Evolutionary conservation across 805 yeast species (phyloP), one percentile per base, ranked within the genome.

Genomic region (Pichia manshurica): DNA sequence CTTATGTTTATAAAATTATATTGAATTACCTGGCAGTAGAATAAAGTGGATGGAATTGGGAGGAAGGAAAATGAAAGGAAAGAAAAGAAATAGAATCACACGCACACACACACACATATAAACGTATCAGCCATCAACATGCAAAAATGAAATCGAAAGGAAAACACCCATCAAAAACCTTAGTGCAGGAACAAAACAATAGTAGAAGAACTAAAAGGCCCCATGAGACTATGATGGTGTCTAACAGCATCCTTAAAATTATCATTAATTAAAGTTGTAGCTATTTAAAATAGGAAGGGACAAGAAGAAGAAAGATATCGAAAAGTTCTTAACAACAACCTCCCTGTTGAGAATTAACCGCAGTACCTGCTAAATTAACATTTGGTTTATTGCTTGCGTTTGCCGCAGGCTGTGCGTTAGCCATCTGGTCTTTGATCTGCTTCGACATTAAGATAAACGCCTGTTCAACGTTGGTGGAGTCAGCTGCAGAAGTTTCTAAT

Each of bases 371-470:
- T 65, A 85, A 72, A 66, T 84, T 84, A 53, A 86, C 87, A 59
- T 78, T 75, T 41, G 82, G 77, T 66, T 82, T 83, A 54, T 74
- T 77, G 3, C 59, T 46, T 46, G 59, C 60, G 35, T 58, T 60
- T 5, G 51, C 47, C 58, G 70, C 67, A 50, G 72, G 75, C 57
- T 71, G 78, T 62, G 77, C 70, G 56, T 73, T 82, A 37, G 91
- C 83, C 87, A 93, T 88, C 64, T 89, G 89, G 55, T 95, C 93
- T 75, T 93, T 93, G 66, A 93, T 93, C 68, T 93, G 97, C 68
- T 96, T 85, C 10, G 98, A 96, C 99, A 93, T 93, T 56, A 96
- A 89, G 75, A 87, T 82, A 73, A 93, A 93, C 12, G 98, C 98
- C 69, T 93, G 96, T 69, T 93, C 99, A 58, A 93, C 99, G 65